Evolutionary conservation across 2,329 filamentous ascomycete genomes (phyloP).

Genomic region (Tolypocladium amazonense): DNA sequence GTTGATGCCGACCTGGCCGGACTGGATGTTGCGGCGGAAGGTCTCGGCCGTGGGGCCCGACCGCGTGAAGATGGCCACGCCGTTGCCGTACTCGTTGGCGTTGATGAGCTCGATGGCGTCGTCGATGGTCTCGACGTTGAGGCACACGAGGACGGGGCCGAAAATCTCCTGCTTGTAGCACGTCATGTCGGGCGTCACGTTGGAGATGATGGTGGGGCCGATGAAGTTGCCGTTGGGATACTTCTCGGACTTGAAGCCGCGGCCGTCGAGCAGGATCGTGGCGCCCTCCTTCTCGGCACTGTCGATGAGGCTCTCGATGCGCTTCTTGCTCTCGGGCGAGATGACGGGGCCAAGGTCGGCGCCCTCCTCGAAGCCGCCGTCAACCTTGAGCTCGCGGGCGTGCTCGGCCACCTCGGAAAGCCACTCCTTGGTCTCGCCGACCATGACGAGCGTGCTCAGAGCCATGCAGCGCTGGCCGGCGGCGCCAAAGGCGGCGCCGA

Average conservation of each 20-base stretch:
- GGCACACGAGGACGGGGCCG: slow-evolving; percentile 71
- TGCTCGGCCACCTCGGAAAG: slow-evolving; percentile 66
- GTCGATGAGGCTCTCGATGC: slow-evolving; percentile 66
- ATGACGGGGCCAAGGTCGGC: slow-evolving; percentile 78
- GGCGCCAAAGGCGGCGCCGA: slow-evolving; percentile 75
- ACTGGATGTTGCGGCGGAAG: slow-evolving; percentile 74
- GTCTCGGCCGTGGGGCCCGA: slow-evolving; percentile 66
- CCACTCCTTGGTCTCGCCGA: slow-evolving; percentile 79
- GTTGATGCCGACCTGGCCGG: slow-evolving; percentile 79
- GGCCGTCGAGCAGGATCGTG: slow-evolving; percentile 71
- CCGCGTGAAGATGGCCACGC: slow-evolving; percentile 73
- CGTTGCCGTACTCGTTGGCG: slow-evolving; percentile 78
- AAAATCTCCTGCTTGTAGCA: slow-evolving; percentile 85
- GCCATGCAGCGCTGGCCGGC: slow-evolving; percentile 85
- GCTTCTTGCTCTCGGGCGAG: slow-evolving; percentile 64
- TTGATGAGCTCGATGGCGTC: slow-evolving; percentile 77
- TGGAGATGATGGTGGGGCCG: slow-evolving; percentile 71
- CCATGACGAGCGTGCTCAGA: slow-evolving; percentile 70
- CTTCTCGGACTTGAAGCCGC: slow-evolving; percentile 63
- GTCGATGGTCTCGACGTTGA: slow-evolving; percentile 68
- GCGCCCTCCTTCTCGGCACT: slow-evolving; percentile 73
- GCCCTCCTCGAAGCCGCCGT: slow-evolving; percentile 72
- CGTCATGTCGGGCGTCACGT: slow-evolving; percentile 70
- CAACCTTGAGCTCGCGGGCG: slow-evolving; percentile 61
- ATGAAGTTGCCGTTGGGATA: slow-evolving; percentile 83